A percentile compares a stretch with the other conserved stretches of the same genome.
phyloP scores from a whole-genome alignment of 2,329 filamentous ascomycete species.

The Cladosporium sphaerospermum region DNA sequence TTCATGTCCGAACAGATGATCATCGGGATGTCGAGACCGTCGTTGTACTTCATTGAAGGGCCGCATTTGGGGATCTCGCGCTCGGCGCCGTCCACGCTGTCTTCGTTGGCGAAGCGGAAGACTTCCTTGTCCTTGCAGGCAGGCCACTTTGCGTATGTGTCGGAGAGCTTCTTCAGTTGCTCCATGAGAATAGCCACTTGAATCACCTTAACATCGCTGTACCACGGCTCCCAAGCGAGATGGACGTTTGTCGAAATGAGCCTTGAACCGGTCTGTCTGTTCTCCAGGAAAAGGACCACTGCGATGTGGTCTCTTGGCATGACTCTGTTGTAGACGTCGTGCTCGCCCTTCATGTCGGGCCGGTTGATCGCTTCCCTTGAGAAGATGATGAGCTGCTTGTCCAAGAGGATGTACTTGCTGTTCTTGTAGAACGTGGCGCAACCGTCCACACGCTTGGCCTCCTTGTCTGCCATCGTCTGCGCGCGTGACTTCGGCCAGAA shows the following conservation, averaged over 20 bases:
- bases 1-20: constrained; percentile 96
- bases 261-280: constrained; percentile 79
- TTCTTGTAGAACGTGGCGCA: constrained; percentile 96
- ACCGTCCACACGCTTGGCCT: constrained; percentile 85
- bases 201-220: constrained; percentile 91
- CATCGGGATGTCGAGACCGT: constrained; percentile 80
- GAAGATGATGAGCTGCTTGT: constrained; percentile 93
- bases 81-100: constrained; percentile 44
- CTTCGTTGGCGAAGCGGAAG: constrained; percentile 43
- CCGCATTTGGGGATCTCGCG: constrained; percentile 53
- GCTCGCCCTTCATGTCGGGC: constrained; percentile 93
- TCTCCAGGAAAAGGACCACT: constrained; percentile 87
- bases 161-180: constrained; percentile 75
- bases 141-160: constrained; percentile 75
- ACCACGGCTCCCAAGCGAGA: constrained; percentile 86
- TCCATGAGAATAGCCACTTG: constrained; percentile 96
- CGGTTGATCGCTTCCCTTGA: constrained; percentile 86
- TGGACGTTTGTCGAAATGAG: constrained; percentile 92
- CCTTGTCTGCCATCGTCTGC: constrained; percentile 84
- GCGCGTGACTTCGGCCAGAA: constrained; percentile 88
- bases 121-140: constrained; percentile 61
- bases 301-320: constrained; percentile 99
- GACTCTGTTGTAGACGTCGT: constrained; percentile 96
- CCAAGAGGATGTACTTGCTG: constrained; percentile 86
- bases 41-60: constrained; percentile 80